Evolutionary conservation across 2,329 filamentous ascomycete species (phyloP).

Genomic region (Alternaria atra): DNA sequence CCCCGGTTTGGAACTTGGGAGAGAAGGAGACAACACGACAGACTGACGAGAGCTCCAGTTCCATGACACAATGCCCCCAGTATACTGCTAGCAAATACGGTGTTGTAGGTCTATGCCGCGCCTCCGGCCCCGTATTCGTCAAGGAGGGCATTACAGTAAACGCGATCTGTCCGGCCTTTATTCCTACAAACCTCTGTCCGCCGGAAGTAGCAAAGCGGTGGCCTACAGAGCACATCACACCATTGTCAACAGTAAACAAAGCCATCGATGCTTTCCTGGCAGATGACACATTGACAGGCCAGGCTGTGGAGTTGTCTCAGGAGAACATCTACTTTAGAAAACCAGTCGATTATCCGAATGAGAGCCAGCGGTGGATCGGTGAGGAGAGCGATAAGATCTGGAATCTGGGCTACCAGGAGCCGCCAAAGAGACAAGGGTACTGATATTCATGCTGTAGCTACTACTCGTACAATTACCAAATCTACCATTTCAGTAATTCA

Average conservation of each 20-base stretch:
- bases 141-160: constrained; percentile 52
- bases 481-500: constrained; percentile 21
- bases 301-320: constrained; percentile 53
- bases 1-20: not conserved
- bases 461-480: not conserved
- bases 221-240: constrained; percentile 53
- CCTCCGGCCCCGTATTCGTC: constrained; percentile 46
- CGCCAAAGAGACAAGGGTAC: constrained; percentile 35
- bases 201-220: constrained; percentile 50
- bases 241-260: constrained; percentile 52
- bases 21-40: not conserved
- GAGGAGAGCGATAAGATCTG: constrained; percentile 42
- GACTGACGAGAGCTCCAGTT: not conserved
- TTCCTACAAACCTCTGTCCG: constrained; percentile 52
- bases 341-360: constrained; percentile 50
- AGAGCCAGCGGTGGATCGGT: constrained; percentile 53
- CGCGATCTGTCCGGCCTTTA: constrained; percentile 53
- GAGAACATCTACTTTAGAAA: constrained; percentile 55
- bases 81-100: constrained; percentile 57
- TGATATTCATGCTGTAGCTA: not conserved
- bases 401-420: constrained; percentile 43
- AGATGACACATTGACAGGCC: constrained; percentile 48
- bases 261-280: constrained; percentile 51
- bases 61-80: constrained; percentile 49
- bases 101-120: constrained; percentile 52